These are phyloP conservation scores for Boletus insuetus DNA, from an alignment of 768 basidiomycete genomes.

Conservation along the genomic window DNA sequence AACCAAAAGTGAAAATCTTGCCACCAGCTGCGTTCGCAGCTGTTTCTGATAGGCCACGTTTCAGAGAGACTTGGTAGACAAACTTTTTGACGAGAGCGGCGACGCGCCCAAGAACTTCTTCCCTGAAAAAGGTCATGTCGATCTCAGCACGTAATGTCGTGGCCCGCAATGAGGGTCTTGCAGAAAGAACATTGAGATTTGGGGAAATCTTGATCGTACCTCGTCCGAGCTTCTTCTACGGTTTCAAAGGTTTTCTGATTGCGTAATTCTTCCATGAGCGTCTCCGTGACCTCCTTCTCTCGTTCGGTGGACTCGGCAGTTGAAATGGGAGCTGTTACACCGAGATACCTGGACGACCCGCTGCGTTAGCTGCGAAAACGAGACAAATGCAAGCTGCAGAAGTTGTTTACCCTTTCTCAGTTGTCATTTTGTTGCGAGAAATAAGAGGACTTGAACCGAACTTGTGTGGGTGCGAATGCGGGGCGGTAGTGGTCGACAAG, in stretches of 20 bases:
- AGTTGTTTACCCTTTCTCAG: constrained; percentile 40
- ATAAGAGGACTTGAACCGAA: constrained; percentile 3
- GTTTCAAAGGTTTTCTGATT: constrained; percentile 86
- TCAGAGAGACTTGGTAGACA: constrained; percentile 76
- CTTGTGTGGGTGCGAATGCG: constrained; percentile 8
- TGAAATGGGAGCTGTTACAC: constrained; percentile 86
- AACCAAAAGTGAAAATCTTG: constrained; percentile 99
- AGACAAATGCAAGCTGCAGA: constrained; percentile 4
- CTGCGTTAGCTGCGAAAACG: constrained; percentile 10
- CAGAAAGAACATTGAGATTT: neutral
- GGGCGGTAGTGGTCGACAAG: constrained; percentile 12
- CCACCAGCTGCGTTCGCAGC: constrained; percentile 90
- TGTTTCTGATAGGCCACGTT: constrained; percentile 80
- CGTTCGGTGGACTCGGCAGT: constrained; percentile 67
- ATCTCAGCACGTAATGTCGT: constrained; percentile 20
- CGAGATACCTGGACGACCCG: constrained; percentile 54
- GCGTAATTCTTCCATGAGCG: constrained; percentile 88
- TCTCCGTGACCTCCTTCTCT: constrained; percentile 79
- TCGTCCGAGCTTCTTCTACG: constrained; percentile 81
- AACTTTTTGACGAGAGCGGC: constrained; percentile 90
- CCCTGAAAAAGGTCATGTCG: constrained; percentile 49
- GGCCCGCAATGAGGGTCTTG: neutral
- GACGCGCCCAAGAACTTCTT: constrained; percentile 88
- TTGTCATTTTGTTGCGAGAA: constrained; percentile 33
- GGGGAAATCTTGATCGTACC: constrained; percentile 48